Percentiles rank a stretch among this genome's conserved stretches.
Evolutionary conservation across 495 filamentous ascomycete genomes (phyloP).

Genomic region (Oidiodendron maius): DNA sequence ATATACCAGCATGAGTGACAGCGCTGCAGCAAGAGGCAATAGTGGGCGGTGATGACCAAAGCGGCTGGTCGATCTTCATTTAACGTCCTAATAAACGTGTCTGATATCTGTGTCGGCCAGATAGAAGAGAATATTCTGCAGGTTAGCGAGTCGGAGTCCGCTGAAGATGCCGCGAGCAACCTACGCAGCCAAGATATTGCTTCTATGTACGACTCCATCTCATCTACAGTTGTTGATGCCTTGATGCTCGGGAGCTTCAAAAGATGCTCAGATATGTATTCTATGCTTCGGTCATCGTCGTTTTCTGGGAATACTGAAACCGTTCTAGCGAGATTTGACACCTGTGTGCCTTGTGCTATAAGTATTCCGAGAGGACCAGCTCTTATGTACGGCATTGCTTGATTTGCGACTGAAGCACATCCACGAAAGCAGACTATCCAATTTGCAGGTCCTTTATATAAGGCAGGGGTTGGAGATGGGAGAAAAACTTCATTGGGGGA

Average conservation of each 20-base stretch:
- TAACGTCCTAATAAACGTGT: slow-evolving; percentile 4
- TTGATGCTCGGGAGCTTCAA: slow-evolving; percentile 2
- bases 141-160: not conserved
- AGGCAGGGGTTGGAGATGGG: not conserved
- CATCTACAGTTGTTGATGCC: slow-evolving; percentile 4
- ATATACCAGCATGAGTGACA: slow-evolving; percentile 8
- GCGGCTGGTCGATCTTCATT: slow-evolving; percentile 8
- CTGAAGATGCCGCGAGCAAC: slow-evolving; percentile 4
- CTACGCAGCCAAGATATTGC: slow-evolving; percentile 5
- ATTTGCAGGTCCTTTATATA: slow-evolving; percentile 4
- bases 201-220: slow-evolving; percentile 8
- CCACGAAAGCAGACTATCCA: slow-evolving; percentile 12
- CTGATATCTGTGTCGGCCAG: slow-evolving; percentile 1
- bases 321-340: not conserved
- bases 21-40: slow-evolving; percentile 4
- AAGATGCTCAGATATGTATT: not conserved
- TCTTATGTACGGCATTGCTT: not conserved
- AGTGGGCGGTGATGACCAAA: slow-evolving; percentile 8
- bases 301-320: not conserved
- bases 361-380: slow-evolving; percentile 10
- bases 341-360: not conserved
- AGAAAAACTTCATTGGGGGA: slow-evolving; percentile 1
- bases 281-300: slow-evolving; percentile 5
- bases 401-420: not conserved
- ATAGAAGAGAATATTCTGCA: not conserved